Conservation (phyloP, 139 green algal genomes). For the Picochlorum sp. region DNA sequence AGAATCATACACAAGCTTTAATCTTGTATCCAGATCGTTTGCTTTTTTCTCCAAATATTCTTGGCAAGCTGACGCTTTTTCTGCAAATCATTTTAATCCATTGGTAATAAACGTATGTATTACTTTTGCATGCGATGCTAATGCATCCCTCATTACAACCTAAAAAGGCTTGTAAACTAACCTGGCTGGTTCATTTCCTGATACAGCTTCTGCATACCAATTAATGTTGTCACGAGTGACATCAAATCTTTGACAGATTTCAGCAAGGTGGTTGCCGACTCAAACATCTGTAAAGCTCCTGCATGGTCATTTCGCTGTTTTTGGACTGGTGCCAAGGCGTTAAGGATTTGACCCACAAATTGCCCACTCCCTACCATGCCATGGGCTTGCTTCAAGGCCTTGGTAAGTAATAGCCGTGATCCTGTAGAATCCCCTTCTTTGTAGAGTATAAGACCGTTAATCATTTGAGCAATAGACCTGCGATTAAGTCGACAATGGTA, state of each 20-base stretch:
- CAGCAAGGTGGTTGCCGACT: slow-evolving; percentile 8
- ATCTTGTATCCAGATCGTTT: not conserved
- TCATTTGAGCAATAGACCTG: slow-evolving; percentile 5
- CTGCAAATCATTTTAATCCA: too few relatives aligned
- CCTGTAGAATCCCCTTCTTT: not conserved
- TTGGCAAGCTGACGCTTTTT: not conserved
- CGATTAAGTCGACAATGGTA: not conserved
- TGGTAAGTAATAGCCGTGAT: slow-evolving; percentile 12
- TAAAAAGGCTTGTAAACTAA: too few relatives aligned
- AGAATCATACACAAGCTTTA: not conserved
- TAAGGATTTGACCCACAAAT: slow-evolving; percentile 19
- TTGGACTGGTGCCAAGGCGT: slow-evolving; percentile 19
- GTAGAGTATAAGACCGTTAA: slow-evolving; percentile 1
- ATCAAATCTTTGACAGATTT: slow-evolving; percentile 12
- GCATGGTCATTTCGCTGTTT: slow-evolving; percentile 1
- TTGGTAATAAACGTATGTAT: too few relatives aligned
- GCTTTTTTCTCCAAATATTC: slow-evolving; percentile 11
- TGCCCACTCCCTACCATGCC: slow-evolving; percentile 13
- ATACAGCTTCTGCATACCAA: slow-evolving; percentile 7
- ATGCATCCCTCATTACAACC: not conserved
- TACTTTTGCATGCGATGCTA: not conserved
- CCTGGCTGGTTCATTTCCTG: not conserved
- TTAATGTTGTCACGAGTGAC: slow-evolving; percentile 2
- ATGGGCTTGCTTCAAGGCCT: slow-evolving; percentile 19
- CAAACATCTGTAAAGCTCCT: slow-evolving; percentile 17